Base-by-base conservation (phyloP, 345 rosid species). In the Murraya paniculata region DNA sequence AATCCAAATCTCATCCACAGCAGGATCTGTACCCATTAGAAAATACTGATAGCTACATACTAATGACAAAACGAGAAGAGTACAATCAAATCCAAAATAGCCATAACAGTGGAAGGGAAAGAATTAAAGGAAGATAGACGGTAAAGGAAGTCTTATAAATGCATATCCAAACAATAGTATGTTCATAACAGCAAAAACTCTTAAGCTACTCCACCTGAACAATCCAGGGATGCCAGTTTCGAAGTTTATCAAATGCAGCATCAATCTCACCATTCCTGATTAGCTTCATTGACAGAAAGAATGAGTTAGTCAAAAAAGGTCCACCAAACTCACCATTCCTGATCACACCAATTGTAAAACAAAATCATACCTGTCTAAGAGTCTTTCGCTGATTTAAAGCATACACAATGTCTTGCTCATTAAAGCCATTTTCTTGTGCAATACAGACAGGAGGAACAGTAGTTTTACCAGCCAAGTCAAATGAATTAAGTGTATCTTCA, bases 401-500 rank as follows among this genome's bases (percentile, higher is more conserved):
- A 87, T 91, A 91, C 38, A 80, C 59, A 68, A 84, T 84, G 81
- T 87, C 89, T 80, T 88, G 88, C 67, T 91, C 93, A 58, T 87
- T 88, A 82, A 79, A 82, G 78, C 90, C 93, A 78, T 90, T 91
- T 74, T 86, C 94, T 85, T 85, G 88, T 79, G 88, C 87, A 76
- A 88, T 62, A 83, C 59, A 56, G 71, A 92, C 79, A 22, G 99
- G 92, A 82, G 99, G 97, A 78, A 87, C 81, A 50, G 88, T 86
- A 83, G 84, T 92, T 86, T 87, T 84, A 83, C 89, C 81, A 74
- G 97, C 97, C 88, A 90, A 78, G 82, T 92, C 92, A 85, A 96
- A 96, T 78, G 95, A 90, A 83, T 87, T 81, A 73, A 96, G 92
- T n/a, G 98, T 94, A 81, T 92, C 98, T 82, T 91, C 95, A 66